These are phyloP conservation scores for Talaromyces amestolkiae DNA, from an alignment of 2,329 filamentous ascomycete species.

Conservation along the genomic window DNA sequence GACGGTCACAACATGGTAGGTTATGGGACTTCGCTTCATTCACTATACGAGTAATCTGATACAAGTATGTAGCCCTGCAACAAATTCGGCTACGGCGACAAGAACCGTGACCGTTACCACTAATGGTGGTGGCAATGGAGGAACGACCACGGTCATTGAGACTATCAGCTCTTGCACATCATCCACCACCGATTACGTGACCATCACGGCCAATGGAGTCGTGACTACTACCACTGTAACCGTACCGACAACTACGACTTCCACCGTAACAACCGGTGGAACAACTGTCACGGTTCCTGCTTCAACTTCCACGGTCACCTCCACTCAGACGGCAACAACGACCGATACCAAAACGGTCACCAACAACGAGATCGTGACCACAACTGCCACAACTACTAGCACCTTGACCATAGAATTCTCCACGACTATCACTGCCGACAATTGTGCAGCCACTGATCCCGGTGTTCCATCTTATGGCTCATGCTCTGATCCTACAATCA, in stretches of 20 bases:
- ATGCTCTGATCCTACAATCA: not conserved
- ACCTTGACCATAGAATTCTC: not conserved
- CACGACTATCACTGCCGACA: not conserved
- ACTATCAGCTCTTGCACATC: not conserved
- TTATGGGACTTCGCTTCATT: too few species aligned
- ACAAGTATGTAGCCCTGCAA: too few species aligned
- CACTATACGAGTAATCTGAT: too few species aligned
- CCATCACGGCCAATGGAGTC: not conserved
- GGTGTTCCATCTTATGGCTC: not conserved
- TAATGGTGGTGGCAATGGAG: not conserved
- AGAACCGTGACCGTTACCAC: not conserved
- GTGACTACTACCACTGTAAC: not conserved
- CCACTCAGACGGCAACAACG: not conserved
- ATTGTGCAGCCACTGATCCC: not conserved
- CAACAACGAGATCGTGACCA: not conserved
- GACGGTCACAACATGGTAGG: too few species aligned
- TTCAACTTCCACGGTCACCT: not conserved
- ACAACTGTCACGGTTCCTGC: not conserved
- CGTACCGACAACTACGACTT: not conserved
- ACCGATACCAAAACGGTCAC: not conserved
- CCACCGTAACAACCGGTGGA: not conserved
- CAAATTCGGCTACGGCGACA: not conserved
- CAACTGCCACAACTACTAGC: not conserved
- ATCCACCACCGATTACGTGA: not conserved
- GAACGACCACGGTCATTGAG: not conserved